Conservation (phyloP, 495 filamentous ascomycete genomes). For the Hapsidospora chrysogenum region DNA sequence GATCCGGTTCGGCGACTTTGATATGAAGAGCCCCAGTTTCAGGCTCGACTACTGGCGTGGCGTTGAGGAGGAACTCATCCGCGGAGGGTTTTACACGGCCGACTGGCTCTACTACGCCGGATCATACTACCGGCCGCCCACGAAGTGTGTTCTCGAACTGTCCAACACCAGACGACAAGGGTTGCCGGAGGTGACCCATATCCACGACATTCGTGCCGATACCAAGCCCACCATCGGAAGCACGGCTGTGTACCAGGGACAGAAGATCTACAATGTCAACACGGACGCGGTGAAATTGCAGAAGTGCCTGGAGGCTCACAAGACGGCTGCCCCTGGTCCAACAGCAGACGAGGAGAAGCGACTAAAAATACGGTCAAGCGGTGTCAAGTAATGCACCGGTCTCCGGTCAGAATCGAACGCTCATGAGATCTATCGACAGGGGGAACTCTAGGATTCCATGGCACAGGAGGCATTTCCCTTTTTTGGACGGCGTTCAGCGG, state of each 20-base stretch:
- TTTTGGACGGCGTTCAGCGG: too few species aligned
- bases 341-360: too few species aligned
- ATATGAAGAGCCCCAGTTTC: constrained; percentile 58
- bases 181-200: not conserved
- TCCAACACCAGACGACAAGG: not conserved
- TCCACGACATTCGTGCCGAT: not conserved
- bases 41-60: constrained; percentile 61
- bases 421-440: too few species aligned
- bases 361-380: too few species aligned
- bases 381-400: too few species aligned
- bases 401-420: too few species aligned
- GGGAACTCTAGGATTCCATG: too few species aligned
- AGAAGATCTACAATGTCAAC: not conserved
- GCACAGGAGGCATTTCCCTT: too few species aligned
- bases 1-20: constrained; percentile 70
- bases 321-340: too few species aligned
- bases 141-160: constrained; percentile 1
- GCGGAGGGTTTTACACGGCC: constrained; percentile 58
- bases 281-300: not conserved
- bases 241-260: not conserved
- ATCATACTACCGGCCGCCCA: not conserved
- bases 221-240: not conserved
- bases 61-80: constrained; percentile 42
- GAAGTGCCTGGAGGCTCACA: not conserved
- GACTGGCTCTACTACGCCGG: not conserved